Percentiles rank a stretch among this genome's conserved stretches.
These are phyloP conservation scores for Cryptosporidium sp. DNA, from an alignment of 169 alveolate genomes.

Conservation along the genomic window DNA sequence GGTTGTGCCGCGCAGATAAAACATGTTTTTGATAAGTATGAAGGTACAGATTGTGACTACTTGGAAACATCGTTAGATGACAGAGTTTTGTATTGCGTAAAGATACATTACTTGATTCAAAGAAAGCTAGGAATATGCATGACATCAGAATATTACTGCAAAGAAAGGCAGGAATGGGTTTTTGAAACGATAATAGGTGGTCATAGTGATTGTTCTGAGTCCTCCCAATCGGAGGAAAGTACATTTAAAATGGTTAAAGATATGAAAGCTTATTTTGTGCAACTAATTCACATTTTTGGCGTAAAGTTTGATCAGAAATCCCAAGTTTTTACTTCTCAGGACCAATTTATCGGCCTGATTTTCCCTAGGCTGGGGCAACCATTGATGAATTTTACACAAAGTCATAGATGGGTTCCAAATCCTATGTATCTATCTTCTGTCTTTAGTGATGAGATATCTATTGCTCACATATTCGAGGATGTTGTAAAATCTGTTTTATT, in stretches of 20 bases:
- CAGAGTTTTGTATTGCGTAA: slow-evolving; percentile 24
- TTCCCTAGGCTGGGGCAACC: slow-evolving; percentile 55
- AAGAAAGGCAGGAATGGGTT: slow-evolving; percentile 18
- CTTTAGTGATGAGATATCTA: slow-evolving; percentile 4
- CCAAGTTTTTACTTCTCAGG: slow-evolving; percentile 19
- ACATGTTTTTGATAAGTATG: slow-evolving; percentile 14
- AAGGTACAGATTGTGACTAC: slow-evolving; percentile 7
- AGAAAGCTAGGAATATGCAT: not conserved
- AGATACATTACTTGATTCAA: slow-evolving; percentile 50
- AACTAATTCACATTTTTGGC: slow-evolving; percentile 44
- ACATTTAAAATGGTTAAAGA: not conserved
- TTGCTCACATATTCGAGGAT: slow-evolving; percentile 19
- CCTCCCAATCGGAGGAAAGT: not conserved
- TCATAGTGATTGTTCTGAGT: not conserved
- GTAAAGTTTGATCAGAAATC: slow-evolving; percentile 32
- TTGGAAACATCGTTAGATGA: slow-evolving; percentile 33
- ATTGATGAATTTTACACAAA: slow-evolving; percentile 18
- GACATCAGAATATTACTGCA: slow-evolving; percentile 29
- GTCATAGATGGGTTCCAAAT: slow-evolving; percentile 33
- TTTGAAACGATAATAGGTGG: not conserved
- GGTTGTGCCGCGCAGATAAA: slow-evolving; percentile 65
- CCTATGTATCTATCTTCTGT: not conserved
- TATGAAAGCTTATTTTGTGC: slow-evolving; percentile 10
- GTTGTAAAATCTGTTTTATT: slow-evolving; percentile 6
- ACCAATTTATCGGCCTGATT: slow-evolving; percentile 15